phyloP scores from a whole-genome alignment of 1,139 yeast genomes.

The Candida tetrigidarum region DNA sequence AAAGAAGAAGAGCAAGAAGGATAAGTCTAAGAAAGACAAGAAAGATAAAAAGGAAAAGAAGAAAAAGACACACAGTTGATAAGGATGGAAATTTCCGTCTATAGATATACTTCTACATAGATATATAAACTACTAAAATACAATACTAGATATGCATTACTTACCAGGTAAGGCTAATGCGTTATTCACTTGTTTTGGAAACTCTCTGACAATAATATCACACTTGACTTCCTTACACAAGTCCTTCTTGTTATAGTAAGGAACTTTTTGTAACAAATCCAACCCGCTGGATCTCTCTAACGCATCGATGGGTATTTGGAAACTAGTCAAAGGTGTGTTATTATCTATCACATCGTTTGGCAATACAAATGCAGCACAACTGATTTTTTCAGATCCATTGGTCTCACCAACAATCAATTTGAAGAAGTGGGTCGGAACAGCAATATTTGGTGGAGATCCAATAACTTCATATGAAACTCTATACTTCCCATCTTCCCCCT shows the following conservation, averaged over 20 bases:
- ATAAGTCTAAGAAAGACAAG: slow-evolving; percentile 34
- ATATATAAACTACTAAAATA: too few species aligned
- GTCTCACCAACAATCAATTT: slow-evolving; percentile 86
- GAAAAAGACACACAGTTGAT: slow-evolving; percentile 11
- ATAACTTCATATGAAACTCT: slow-evolving; percentile 88
- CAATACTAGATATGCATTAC: too few species aligned
- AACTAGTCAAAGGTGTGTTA: slow-evolving; percentile 66
- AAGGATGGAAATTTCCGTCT: too few species aligned
- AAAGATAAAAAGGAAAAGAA: slow-evolving; percentile 32
- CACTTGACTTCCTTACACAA: slow-evolving; percentile 84
- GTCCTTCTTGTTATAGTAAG: slow-evolving; percentile 60
- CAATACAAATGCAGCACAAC: slow-evolving; percentile 91
- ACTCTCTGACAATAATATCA: slow-evolving; percentile 82
- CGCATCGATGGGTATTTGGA: slow-evolving; percentile 90
- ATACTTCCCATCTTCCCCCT: slow-evolving; percentile 64
- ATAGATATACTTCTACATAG: too few species aligned
- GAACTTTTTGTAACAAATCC: slow-evolving; percentile 73
- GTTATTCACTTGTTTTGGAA: slow-evolving; percentile 51
- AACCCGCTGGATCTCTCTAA: slow-evolving; percentile 87
- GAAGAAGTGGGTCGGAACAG: slow-evolving; percentile 98
- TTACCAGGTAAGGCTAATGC: slow-evolving; percentile 26
- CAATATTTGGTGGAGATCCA: slow-evolving; percentile 95
- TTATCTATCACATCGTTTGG: slow-evolving; percentile 84
- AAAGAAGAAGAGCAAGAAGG: slow-evolving; percentile 18
- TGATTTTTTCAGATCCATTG: slow-evolving; percentile 51